Base-by-base conservation (phyloP, 2,329 filamentous ascomycete species). In the Pyricularia sp. region DNA sequence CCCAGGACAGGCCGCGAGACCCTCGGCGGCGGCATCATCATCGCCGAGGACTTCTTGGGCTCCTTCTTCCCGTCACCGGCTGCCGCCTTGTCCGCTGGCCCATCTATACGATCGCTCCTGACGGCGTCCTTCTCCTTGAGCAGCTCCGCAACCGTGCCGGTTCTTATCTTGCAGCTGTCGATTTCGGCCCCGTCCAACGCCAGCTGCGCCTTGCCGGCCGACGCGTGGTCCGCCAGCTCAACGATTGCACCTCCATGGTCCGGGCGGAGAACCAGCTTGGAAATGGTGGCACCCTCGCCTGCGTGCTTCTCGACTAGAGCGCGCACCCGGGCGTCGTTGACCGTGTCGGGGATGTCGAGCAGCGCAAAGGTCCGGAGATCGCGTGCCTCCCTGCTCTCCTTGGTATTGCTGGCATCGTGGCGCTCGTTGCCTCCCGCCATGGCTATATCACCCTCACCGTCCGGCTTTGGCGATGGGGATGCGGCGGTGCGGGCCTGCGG, bases 301-400 rank as follows among this genome's bases (percentile, higher is more conserved):
- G n/a, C 33, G 33, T 73, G 71, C 1, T 88, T 85, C 73, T 93
- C 90, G 10, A 91, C 88, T 2, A 96, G 81, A 0, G 88, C 84
- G 64, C 87, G 87, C 68, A 99, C 87, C 33, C 94, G 92, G 1
- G 91, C 88, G 74, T 97, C 92, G 72, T 96, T 97, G 74, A 98
- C 88, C 0, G 94, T 98, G 75, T 98, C 95, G 0, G 95, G 93
- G 0, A 99, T 82, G 71, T 94, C 91, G 79, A 97, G 87, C 31
- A 99, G 82, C 11, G 90, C 90, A 66, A 98, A 84, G 0, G 92
- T 95, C 72, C 73, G 70, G 25, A 70, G 69, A 68, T 63, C 72
- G 68, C 72, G 71, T 10, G 72, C 71, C 55, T 72, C 69, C 25
- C 66, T 71, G 23, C 50, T 26, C 2, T 30, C 50, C 11, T 23